Percentiles rank a stretch among this genome's conserved stretches.
These are phyloP conservation scores for Handroanthus guayacan DNA, from an alignment of 257 asterid genomes.

Conservation along the genomic window DNA sequence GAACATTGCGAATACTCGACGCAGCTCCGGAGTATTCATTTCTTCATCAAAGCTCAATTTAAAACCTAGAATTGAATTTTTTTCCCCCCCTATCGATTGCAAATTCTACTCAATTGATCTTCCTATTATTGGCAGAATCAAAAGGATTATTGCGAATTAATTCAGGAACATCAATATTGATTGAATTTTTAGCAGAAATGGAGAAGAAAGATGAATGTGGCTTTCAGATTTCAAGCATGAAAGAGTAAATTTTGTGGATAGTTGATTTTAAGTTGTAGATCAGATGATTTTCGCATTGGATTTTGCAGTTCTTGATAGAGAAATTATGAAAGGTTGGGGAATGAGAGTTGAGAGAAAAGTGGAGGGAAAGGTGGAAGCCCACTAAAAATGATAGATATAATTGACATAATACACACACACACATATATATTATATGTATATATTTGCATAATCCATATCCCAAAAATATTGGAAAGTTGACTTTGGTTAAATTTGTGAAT, in stretches of 20 bases:
- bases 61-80: neutral
- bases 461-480: neutral
- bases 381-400: neutral
- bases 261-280: neutral
- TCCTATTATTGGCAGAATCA: constrained; percentile 2
- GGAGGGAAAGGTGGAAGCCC: constrained; percentile 34
- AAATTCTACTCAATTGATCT: neutral
- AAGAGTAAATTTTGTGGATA: neutral
- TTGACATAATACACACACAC: too few relatives aligned
- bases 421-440: too few relatives aligned
- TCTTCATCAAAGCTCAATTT: constrained; percentile 4
- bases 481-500: neutral
- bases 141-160: constrained; percentile 7
- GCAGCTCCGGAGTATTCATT: constrained; percentile 52
- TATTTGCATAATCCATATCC: neutral
- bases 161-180: neutral
- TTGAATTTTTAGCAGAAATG: neutral
- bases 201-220: neutral
- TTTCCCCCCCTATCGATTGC: neutral
- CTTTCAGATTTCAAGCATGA: neutral
- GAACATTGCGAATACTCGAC: constrained; percentile 55
- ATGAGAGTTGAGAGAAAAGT: constrained; percentile 13
- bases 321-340: neutral
- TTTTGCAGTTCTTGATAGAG: constrained; percentile 18
- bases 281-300: constrained; percentile 22